A percentile compares a stretch with the other conserved stretches of the same genome.
phyloP scores from a whole-genome alignment of 2,329 filamentous ascomycete genomes.

The Magnaporthiopsis poae region DNA sequence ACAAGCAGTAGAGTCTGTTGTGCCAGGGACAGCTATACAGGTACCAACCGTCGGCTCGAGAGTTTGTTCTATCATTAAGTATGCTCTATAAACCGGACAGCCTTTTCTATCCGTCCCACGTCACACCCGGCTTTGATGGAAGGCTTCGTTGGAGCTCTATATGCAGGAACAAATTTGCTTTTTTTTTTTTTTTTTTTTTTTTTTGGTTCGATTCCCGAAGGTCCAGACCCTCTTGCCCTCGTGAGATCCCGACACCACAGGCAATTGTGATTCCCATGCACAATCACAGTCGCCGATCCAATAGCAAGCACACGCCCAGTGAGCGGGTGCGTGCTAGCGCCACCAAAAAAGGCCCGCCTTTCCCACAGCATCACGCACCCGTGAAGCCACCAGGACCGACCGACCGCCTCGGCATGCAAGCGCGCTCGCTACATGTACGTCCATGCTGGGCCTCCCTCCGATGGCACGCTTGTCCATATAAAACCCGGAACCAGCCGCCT shows the following conservation, averaged over 20 bases:
- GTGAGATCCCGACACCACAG: background rate
- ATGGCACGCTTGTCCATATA: background rate
- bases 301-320: background rate
- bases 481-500: background rate
- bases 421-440: background rate
- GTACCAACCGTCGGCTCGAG: background rate
- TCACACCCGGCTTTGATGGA: background rate
- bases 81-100: too few relatives aligned
- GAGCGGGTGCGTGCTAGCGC: background rate
- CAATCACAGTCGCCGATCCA: background rate
- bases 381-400: background rate
- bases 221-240: background rate
- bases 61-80: background rate
- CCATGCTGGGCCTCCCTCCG: background rate
- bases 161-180: background rate
- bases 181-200: too few relatives aligned
- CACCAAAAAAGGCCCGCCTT: background rate
- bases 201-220: background rate
- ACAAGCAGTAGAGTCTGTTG: background rate
- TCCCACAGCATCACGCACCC: background rate
- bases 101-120: background rate
- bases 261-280: background rate
- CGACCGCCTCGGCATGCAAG: background rate
- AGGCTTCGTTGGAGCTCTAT: background rate
- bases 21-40: background rate